Evolutionary conservation across 2,329 filamentous ascomycete species (phyloP).

Genomic region (Penicillium sp.): DNA sequence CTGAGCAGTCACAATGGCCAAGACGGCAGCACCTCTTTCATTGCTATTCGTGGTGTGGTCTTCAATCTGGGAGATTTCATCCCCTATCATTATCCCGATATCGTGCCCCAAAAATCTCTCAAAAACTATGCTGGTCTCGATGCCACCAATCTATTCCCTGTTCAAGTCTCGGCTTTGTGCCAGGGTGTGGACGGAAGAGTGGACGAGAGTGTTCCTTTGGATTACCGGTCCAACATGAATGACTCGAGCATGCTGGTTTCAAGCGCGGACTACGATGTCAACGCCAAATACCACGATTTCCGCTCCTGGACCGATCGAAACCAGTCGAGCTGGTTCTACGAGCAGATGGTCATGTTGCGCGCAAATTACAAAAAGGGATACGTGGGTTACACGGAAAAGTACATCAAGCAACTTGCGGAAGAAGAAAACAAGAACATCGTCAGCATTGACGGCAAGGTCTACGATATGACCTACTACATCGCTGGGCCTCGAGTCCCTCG

Average conservation of each 20-base stretch:
- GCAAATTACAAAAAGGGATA: slow-evolving; percentile 77
- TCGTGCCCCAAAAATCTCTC: slow-evolving; percentile 56
- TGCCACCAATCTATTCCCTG: slow-evolving; percentile 80
- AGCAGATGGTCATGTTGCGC: slow-evolving; percentile 75
- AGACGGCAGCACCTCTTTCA: slow-evolving; percentile 57
- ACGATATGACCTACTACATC: slow-evolving; percentile 82
- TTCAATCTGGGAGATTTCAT: slow-evolving; percentile 73
- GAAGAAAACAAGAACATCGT: slow-evolving; percentile 62
- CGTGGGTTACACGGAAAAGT: slow-evolving; percentile 73
- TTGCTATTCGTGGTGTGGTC: slow-evolving; percentile 81
- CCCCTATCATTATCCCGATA: slow-evolving; percentile 70
- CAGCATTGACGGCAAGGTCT: slow-evolving; percentile 72
- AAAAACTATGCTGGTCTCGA: slow-evolving; percentile 81
- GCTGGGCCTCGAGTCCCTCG: slow-evolving; percentile 64
- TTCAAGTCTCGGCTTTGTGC: slow-evolving; percentile 91
- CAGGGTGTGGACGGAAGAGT: slow-evolving; percentile 63
- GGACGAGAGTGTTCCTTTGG: slow-evolving; percentile 69
- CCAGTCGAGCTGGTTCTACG: slow-evolving; percentile 84
- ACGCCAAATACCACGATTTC: slow-evolving; percentile 88
- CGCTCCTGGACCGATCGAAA: slow-evolving; percentile 66
- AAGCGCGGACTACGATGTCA: slow-evolving; percentile 62
- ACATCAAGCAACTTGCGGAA: slow-evolving; percentile 62
- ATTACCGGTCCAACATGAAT: slow-evolving; percentile 70
- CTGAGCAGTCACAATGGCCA: slow-evolving; percentile 69
- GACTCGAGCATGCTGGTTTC: slow-evolving; percentile 60